phyloP scores from a whole-genome alignment of 352 stramenopile species.

The Hyaloperonospora arabidopsidis region DNA sequence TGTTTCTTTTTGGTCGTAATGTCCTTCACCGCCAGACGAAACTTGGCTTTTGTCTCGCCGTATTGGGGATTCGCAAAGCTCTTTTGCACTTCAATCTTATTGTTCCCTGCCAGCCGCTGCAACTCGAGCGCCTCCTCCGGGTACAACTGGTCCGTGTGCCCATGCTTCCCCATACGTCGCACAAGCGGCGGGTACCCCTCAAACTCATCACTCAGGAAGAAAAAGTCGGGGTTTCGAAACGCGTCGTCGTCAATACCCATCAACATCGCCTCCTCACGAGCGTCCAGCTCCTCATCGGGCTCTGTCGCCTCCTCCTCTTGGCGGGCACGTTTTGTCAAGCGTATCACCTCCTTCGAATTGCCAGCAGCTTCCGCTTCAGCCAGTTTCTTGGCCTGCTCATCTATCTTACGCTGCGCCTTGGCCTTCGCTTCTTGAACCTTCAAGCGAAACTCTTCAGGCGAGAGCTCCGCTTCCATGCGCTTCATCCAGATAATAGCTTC shows the following conservation, averaged over 20 bases:
- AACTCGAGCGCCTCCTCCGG: conserved; percentile 69
- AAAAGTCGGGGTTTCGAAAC: conserved; percentile 80
- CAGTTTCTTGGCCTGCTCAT: conserved; percentile 41
- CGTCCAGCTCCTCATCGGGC: conserved; percentile 48
- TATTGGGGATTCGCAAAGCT: conserved; percentile 63
- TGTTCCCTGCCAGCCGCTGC: conserved; percentile 64
- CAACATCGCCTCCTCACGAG: conserved; percentile 46
- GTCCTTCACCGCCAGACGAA: conserved; percentile 76
- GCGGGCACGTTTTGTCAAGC: conserved; percentile 49
- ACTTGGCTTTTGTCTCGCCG: conserved; percentile 48
- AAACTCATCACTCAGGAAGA: conserved; percentile 80
- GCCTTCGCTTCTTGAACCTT: conserved; percentile 61
- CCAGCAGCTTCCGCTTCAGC: conserved; percentile 36
- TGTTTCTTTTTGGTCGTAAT: conserved; percentile 76
- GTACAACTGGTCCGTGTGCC: conserved; percentile 71
- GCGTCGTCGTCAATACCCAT: conserved; percentile 58
- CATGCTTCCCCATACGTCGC: conserved; percentile 74
- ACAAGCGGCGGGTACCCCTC: conserved; percentile 70
- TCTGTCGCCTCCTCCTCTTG: conserved; percentile 38
- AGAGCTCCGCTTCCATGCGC: conserved; percentile 51
- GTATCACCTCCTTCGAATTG: conserved; percentile 50
- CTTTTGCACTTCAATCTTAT: conserved; percentile 61
- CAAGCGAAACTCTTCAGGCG: conserved; percentile 45
- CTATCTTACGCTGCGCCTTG: conserved; percentile 26
- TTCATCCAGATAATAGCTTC: conserved; percentile 79